Percentiles rank a stretch among this genome's conserved stretches.
Evolutionary conservation across 208 protist species (phyloP).

Genomic region (Trypanosoma conorhini): DNA sequence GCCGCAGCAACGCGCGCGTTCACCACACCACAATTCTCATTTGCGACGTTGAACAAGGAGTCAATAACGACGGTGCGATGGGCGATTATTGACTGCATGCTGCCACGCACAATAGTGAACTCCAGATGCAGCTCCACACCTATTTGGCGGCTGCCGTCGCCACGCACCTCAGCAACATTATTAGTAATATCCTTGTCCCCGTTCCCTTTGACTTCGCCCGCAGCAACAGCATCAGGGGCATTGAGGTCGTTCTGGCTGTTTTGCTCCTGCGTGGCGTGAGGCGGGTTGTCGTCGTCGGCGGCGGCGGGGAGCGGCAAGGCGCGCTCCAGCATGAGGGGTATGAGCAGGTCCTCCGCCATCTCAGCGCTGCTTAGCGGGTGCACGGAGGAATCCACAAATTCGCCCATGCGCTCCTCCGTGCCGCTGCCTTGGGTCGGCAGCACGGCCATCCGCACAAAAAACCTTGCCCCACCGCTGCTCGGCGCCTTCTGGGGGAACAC

Average conservation of each 20-base stretch:
- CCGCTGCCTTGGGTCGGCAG: constrained; percentile 21
- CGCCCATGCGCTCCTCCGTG: constrained; percentile 47
- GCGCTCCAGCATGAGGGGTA: constrained; percentile 68
- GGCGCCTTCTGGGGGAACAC: constrained; percentile 36
- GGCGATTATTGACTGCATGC: neutral
- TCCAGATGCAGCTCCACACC: constrained; percentile 13
- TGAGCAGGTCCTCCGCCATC: constrained; percentile 30
- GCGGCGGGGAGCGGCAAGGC: neutral
- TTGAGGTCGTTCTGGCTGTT: neutral
- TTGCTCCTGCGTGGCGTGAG: neutral
- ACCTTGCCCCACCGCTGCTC: constrained; percentile 25
- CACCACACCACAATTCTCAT: constrained; percentile 22
- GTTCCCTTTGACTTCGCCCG: neutral
- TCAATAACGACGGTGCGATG: constrained; percentile 12
- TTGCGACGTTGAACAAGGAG: constrained; percentile 7
- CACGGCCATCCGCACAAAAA: constrained; percentile 44
- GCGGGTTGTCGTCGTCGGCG: neutral
- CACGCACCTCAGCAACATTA: neutral
- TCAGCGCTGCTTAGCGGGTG: constrained; percentile 12
- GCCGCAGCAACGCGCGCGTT: constrained; percentile 9
- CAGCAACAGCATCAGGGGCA: neutral
- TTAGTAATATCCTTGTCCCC: neutral
- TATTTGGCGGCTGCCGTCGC: neutral
- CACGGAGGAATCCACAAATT: constrained; percentile 33
- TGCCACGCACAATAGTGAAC: neutral